Evolutionary conservation across 164 flowering plant species (phyloP).

Genomic region (Annona cherimola): DNA sequence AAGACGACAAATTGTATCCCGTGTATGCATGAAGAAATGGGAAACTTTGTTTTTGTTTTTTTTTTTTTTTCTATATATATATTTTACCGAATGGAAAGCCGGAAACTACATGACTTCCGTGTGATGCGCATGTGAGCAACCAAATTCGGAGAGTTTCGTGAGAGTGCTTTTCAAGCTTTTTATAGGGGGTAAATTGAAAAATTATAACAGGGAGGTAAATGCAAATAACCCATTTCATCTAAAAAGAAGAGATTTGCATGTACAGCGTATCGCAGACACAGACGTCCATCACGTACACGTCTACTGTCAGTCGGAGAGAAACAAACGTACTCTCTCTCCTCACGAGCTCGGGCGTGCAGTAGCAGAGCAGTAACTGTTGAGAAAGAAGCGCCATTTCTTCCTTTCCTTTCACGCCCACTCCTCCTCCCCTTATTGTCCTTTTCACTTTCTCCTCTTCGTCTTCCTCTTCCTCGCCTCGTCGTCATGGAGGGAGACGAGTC

Average conservation of each 20-base stretch:
- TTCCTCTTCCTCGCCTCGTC: neutral
- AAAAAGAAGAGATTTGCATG: neutral
- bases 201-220: too few species aligned
- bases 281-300: neutral
- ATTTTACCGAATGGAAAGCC: too few species aligned
- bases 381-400: neutral
- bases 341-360: neutral
- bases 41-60: too few species aligned
- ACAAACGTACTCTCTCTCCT: neutral
- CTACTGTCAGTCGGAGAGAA: neutral
- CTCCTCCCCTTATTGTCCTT: neutral
- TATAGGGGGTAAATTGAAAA: too few species aligned
- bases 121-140: too few species aligned
- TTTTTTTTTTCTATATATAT: too few species aligned
- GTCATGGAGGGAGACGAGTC: conserved; percentile 27
- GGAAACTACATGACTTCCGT: too few species aligned
- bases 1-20: too few species aligned
- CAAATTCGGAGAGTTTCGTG: too few species aligned
- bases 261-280: neutral
- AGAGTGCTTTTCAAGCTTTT: too few species aligned
- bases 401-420: neutral
- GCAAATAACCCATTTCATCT: too few species aligned
- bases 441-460: neutral
- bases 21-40: too few species aligned
- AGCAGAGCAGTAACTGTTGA: neutral